A percentile compares a stretch with the other conserved stretches of the same genome.
Conservation (phyloP, 2,329 filamentous ascomycete genomes). For the Exophiala dermatitidis region DNA sequence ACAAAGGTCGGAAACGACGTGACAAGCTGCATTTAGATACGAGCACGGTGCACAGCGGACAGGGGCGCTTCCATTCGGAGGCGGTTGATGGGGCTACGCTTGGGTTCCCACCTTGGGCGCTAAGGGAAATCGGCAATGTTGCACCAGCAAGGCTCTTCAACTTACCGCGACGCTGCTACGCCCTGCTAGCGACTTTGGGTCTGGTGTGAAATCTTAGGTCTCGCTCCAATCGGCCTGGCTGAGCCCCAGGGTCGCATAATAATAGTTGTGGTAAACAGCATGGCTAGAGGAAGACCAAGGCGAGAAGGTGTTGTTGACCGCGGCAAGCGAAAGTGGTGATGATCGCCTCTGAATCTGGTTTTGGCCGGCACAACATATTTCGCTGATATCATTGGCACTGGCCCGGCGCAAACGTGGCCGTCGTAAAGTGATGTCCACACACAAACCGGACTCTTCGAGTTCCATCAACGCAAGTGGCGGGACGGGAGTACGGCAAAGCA, state of each 20-base stretch:
- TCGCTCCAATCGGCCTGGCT: slow-evolving; percentile 7
- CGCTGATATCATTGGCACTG: not conserved
- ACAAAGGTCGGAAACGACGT: slow-evolving; percentile 16
- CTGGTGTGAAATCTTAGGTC: slow-evolving; percentile 4
- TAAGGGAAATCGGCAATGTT: slow-evolving; percentile 18
- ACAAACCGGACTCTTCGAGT: not conserved
- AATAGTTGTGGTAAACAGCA: not conserved
- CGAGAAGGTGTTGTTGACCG: slow-evolving; percentile 5
- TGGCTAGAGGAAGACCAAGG: slow-evolving; percentile 4
- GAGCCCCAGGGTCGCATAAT: not conserved
- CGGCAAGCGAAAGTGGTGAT: slow-evolving; percentile 6
- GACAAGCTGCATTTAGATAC: slow-evolving; percentile 22
- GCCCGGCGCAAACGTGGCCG: not conserved
- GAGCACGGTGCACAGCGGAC: slow-evolving; percentile 11
- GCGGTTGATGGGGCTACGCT: slow-evolving; percentile 4
- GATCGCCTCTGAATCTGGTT: not conserved
- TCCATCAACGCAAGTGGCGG: too few relatives aligned
- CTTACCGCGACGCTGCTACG: slow-evolving; percentile 2
- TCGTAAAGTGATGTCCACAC: not conserved
- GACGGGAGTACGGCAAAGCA: not conserved
- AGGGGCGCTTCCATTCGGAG: slow-evolving; percentile 5
- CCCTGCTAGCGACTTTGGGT: slow-evolving; percentile 4
- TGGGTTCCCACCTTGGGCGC: slow-evolving; percentile 14
- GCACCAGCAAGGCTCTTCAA: slow-evolving; percentile 2
- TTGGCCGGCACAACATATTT: not conserved